Evolutionary conservation across 129 eudicot species (phyloP), one percentile per base, ranked within the genome.

Genomic region (Chrysanthemum makinoi): DNA sequence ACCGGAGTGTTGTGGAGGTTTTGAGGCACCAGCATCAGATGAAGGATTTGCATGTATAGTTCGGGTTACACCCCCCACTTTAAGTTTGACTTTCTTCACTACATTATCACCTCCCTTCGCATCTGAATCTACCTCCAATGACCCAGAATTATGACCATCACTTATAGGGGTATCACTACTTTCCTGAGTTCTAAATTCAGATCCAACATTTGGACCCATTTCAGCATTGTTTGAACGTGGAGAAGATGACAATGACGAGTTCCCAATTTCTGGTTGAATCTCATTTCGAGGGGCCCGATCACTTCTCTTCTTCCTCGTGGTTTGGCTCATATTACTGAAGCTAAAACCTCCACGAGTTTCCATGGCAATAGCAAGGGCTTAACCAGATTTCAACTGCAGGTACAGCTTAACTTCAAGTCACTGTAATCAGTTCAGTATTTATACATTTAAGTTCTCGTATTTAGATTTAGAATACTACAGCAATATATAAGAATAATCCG

Each of bases 61-160:
- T 20, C 81, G 87, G 30, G 82, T 80, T 55, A 86, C 83, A 43
- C 96, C 96, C 62, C 96, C 91, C 80, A 89, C 84, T 79, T 89
- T 89, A 73, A 89, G 89, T 74, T 84, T 89, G n/a, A 89, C 86
- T 65, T 78, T 89, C 74, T 75, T 89, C 52, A 86, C 69, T 71
- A 80, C 86, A 61, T 66, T 77, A 46, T 70, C 87, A 68, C 65
- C 76, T 63, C 75, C 83, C 49, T 59, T 71, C 46, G 65, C 80
- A 77, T 71, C 81, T 14, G 80, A 73, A 72, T 72, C 76, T 66
- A 65, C 74, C 57, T 57, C 81, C 60, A 80, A 39, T 33, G 63
- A 77, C 65, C 76, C 80, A 39, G 82, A 77, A 56, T 39, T 39
- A 19, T 64, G 71, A 52, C 77, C 33, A 69, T 72, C 80, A 10